Conservation (phyloP, 2,329 filamentous ascomycete genomes). For the Pseudogymnoascus sp. region DNA sequence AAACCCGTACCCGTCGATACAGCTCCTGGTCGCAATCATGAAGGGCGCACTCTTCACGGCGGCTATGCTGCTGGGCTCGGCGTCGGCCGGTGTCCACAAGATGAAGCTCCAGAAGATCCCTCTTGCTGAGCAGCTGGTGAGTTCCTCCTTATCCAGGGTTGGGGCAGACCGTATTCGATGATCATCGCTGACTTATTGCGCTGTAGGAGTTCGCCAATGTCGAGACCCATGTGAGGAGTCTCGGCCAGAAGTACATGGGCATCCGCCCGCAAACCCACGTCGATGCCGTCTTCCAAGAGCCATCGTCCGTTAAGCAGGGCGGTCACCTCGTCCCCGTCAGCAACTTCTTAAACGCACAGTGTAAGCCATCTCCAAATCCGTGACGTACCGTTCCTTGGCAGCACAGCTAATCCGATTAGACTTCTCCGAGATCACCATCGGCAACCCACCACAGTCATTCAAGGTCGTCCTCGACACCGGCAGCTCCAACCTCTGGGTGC, state of each 20-base stretch:
- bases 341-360: conserved; percentile 99
- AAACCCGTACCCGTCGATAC: not conserved
- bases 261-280: conserved; percentile 61
- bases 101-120: conserved; percentile 97
- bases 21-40: conserved; percentile 50
- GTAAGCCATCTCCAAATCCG: conserved; percentile 49
- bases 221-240: conserved; percentile 70
- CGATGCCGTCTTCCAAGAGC: conserved; percentile 72
- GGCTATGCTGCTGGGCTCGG: conserved; percentile 73
- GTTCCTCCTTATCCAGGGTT: conserved; percentile 32
- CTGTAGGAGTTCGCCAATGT: conserved; percentile 68
- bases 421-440: conserved; percentile 93
- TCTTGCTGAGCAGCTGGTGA: conserved; percentile 83
- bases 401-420: conserved; percentile 47
- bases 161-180: conserved; percentile 11
- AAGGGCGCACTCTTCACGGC: conserved; percentile 78
- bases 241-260: conserved; percentile 96
- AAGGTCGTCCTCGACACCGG: conserved; percentile 98
- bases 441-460: conserved; percentile 87
- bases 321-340: conserved; percentile 79
- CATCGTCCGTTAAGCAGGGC: conserved; percentile 56
- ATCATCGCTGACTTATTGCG: conserved; percentile 22
- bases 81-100: conserved; percentile 83
- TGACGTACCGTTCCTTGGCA: not conserved
- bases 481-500: conserved; percentile 98